Conservation (phyloP, 2,329 filamentous ascomycete species). For the Sclerotinia spermophila region DNA sequence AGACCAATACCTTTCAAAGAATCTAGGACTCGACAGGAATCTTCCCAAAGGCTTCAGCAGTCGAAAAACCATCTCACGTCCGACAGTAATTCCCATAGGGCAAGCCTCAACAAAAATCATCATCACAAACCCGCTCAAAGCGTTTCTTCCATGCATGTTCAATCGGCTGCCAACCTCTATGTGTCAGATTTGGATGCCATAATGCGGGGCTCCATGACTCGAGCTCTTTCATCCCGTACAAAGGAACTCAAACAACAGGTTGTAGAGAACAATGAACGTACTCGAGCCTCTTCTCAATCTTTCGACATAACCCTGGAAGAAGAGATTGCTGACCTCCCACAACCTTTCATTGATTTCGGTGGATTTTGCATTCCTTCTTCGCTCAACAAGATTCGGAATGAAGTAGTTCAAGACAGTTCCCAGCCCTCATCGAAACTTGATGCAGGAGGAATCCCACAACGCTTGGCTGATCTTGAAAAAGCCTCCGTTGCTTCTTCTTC, state of each 20-base stretch:
- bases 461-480: background rate
- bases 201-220: background rate
- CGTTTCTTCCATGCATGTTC: background rate
- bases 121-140: background rate
- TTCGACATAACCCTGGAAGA: background rate
- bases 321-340: background rate
- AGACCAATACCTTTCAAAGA: background rate
- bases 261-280: background rate
- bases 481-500: no score
- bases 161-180: no score
- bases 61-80: fast-evolving
- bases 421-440: background rate
- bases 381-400: background rate
- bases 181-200: no score
- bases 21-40: background rate
- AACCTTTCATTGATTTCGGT: background rate
- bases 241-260: background rate
- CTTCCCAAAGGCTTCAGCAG: background rate
- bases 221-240: background rate
- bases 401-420: background rate
- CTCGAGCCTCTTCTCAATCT: background rate
- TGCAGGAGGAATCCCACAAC: background rate
- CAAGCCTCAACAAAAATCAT: background rate
- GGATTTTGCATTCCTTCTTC: background rate
- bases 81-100: background rate